These are phyloP conservation scores for Nepenthes gracilis DNA, from an alignment of 148 eudicot species.

Conservation along the genomic window DNA sequence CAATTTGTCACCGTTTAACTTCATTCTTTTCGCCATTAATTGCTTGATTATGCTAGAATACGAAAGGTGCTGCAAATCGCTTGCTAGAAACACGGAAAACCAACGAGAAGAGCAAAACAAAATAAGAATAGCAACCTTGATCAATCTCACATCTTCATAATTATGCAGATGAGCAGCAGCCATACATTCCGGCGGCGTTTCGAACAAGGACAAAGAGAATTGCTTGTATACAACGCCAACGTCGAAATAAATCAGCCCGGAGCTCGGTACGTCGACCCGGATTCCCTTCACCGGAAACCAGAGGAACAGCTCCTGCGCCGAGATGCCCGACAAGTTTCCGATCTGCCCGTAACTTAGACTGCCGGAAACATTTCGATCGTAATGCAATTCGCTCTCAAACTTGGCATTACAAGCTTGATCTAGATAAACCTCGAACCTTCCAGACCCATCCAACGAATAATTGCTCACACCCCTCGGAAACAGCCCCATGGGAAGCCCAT, in stretches of 20 bases:
- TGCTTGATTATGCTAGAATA: too few relatives aligned
- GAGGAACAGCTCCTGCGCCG: slow-evolving; percentile 70
- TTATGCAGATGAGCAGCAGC: slow-evolving; percentile 25
- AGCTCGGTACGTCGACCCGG: slow-evolving; percentile 71
- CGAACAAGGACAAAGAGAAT: slow-evolving; percentile 66
- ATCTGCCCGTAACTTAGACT: slow-evolving; percentile 38
- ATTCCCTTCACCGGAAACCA: slow-evolving; percentile 78
- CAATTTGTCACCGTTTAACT: too few relatives aligned
- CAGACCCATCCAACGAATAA: slow-evolving; percentile 26
- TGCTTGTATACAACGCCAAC: slow-evolving; percentile 86
- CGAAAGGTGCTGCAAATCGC: too few relatives aligned
- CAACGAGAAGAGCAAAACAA: background rate
- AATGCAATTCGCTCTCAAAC: slow-evolving; percentile 67
- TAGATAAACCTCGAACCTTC: slow-evolving; percentile 41
- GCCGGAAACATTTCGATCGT: slow-evolving; percentile 57
- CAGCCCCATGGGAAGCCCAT: slow-evolving; percentile 68
- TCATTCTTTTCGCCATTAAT: too few relatives aligned
- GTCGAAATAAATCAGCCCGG: slow-evolving; percentile 86
- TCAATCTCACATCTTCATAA: slow-evolving; percentile 8
- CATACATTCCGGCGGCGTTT: slow-evolving; percentile 55
- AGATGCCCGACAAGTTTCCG: slow-evolving; percentile 47
- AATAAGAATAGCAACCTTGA: slow-evolving; percentile 16
- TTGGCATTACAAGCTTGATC: slow-evolving; percentile 61
- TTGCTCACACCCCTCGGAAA: slow-evolving; percentile 58
- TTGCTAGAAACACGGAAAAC: background rate